Evolutionary conservation across 352 stramenopile genomes (phyloP).

Genomic region (Globisporangium ultimum): DNA sequence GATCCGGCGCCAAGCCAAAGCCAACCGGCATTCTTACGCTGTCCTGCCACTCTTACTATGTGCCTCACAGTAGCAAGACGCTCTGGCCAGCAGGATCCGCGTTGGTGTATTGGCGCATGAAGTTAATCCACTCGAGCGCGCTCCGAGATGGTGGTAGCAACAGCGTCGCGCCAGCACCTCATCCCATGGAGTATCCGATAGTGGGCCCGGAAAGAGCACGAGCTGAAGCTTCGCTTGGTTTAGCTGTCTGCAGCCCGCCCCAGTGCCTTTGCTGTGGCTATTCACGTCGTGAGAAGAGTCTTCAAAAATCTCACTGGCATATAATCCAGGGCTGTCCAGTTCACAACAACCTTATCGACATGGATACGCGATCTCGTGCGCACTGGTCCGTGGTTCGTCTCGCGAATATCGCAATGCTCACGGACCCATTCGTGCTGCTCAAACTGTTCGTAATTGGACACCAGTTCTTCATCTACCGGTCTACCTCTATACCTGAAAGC

Average conservation of each 20-base stretch:
- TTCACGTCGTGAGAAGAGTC: background rate
- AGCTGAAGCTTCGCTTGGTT: no score
- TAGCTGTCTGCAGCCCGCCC: background rate
- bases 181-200: no score
- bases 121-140: background rate
- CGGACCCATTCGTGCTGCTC: slow-evolving; percentile 21
- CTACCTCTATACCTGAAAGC: no score
- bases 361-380: background rate
- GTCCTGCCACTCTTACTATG: slow-evolving; percentile 6
- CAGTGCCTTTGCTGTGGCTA: background rate
- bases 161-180: no score
- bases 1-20: background rate
- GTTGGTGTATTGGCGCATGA: slow-evolving; percentile 4
- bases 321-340: background rate
- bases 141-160: background rate
- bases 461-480: slow-evolving; percentile 20
- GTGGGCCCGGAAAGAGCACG: no score
- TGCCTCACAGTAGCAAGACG: background rate
- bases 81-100: background rate
- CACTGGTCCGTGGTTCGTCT: slow-evolving; percentile 9
- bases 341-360: slow-evolving; percentile 1
- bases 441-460: slow-evolving; percentile 11
- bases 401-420: slow-evolving; percentile 26
- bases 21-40: background rate
- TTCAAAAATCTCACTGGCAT: background rate